phyloP scores from a whole-genome alignment of 2,329 filamentous ascomycete species.

The Penicillium sp. region DNA sequence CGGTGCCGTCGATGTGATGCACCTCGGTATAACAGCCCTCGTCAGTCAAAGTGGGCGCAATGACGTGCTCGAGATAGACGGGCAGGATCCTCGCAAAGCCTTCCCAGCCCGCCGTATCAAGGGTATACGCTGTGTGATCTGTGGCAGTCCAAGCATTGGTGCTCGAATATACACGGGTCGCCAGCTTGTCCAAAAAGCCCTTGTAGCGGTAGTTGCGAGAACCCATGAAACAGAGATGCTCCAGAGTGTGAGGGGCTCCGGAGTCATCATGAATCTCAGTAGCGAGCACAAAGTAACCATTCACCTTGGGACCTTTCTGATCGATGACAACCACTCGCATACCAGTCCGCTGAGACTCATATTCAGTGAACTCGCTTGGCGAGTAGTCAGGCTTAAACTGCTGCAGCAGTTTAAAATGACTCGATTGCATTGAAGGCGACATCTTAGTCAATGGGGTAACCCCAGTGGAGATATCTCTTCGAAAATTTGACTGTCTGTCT shows the following conservation, averaged over 20 bases:
- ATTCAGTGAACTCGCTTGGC: conserved; percentile 82
- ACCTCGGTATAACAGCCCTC: conserved; percentile 93
- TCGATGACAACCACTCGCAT: conserved; percentile 93
- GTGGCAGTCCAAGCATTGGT: conserved; percentile 98
- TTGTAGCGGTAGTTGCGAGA: conserved; percentile 94
- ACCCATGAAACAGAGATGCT: conserved; percentile 82
- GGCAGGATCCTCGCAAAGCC: conserved; percentile 93
- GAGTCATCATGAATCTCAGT: conserved; percentile 98
- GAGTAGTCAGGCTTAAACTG: conserved; percentile 88
- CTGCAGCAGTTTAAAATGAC: conserved; percentile 77
- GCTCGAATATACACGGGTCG: conserved; percentile 84
- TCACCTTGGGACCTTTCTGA: conserved; percentile 88
- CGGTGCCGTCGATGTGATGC: conserved; percentile 88
- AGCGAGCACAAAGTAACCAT: conserved; percentile 90
- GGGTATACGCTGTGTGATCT: conserved; percentile 92
- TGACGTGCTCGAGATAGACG: conserved; percentile 90
- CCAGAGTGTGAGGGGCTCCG: conserved; percentile 82
- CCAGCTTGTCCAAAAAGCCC: conserved; percentile 88
- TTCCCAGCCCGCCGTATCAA: conserved; percentile 95
- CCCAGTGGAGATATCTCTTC: conserved; percentile 21
- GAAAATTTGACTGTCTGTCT: conserved; percentile 21
- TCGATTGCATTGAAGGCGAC: conserved; percentile 51
- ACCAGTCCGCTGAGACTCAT: conserved; percentile 90
- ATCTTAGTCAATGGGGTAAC: conserved; percentile 46
- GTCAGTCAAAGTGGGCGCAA: conserved; percentile 88